Evolutionary conservation across 2,329 filamentous ascomycete genomes (phyloP).

Genomic region (Conoideocrella luteorostrata): DNA sequence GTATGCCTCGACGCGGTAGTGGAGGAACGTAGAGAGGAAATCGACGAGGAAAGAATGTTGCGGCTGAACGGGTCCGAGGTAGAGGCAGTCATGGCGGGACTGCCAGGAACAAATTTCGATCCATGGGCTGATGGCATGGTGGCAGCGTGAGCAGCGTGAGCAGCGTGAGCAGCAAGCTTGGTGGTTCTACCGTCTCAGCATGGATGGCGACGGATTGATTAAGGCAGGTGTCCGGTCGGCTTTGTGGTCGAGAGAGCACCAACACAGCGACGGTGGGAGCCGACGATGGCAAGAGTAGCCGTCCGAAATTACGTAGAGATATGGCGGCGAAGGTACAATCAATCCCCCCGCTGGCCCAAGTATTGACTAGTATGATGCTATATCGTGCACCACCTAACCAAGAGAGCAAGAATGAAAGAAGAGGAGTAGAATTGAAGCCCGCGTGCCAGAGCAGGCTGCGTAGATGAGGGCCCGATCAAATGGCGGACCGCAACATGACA

Average conservation of each 20-base stretch:
- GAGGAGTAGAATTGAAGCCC: neutral
- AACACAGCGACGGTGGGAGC: too few species aligned
- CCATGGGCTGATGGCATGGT: constrained; percentile 38
- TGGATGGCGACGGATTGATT: neutral
- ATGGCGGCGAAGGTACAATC: too few species aligned
- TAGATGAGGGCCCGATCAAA: constrained; percentile 5
- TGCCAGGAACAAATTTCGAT: constrained; percentile 37
- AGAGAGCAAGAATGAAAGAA: neutral
- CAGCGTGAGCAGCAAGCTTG: neutral
- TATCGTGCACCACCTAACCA: neutral
- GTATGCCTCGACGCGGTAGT: constrained; percentile 55
- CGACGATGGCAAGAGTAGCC: neutral
- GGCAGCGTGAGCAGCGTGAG: neutral
- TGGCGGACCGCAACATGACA: constrained; percentile 11
- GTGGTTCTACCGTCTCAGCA: constrained; percentile 1
- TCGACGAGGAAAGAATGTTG: constrained; percentile 54
- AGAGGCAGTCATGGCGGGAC: constrained; percentile 34
- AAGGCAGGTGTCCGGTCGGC: too few species aligned
- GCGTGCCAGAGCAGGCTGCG: constrained; percentile 7
- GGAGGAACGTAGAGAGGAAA: constrained; percentile 61
- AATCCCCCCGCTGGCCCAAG: neutral
- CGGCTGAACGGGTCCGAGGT: constrained; percentile 41
- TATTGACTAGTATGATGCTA: neutral
- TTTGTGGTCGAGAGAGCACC: too few species aligned
- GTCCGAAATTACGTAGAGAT: too few species aligned